phyloP scores from a whole-genome alignment of 257 asterid species.

The Forsythia suspensa region DNA sequence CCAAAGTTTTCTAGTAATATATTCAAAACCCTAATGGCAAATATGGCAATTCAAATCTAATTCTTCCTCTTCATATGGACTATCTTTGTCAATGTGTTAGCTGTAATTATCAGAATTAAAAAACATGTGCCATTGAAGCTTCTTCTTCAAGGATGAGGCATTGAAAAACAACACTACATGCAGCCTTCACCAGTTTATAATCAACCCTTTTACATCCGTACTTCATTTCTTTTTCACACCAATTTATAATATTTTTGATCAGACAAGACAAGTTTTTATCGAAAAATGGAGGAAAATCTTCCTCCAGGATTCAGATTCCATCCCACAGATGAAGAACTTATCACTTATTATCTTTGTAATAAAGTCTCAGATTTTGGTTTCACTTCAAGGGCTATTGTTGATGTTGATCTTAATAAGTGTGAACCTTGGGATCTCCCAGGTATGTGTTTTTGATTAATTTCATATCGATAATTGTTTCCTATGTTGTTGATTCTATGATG shows the following conservation, averaged over 20 bases:
- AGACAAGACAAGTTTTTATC: background rate
- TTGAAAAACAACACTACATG: background rate
- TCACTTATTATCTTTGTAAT: constrained; percentile 58
- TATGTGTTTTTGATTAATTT: constrained; percentile 14
- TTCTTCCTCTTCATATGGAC: constrained; percentile 20
- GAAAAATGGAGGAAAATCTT: constrained; percentile 60
- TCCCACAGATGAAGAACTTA: constrained; percentile 86
- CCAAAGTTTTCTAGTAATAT: background rate
- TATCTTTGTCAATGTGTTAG: constrained; percentile 89
- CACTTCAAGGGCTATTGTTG: constrained; percentile 52
- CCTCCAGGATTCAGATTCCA: constrained; percentile 93
- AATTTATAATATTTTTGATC: background rate
- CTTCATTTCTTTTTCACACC: constrained; percentile 19
- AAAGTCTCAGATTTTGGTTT: constrained; percentile 63
- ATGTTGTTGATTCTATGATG: background rate
- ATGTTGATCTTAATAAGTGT: constrained; percentile 76
- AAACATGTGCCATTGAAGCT: constrained; percentile 45
- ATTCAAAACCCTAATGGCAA: background rate
- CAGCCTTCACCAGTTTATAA: constrained; percentile 36
- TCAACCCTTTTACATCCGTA: constrained; percentile 17
- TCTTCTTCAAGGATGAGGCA: constrained; percentile 45
- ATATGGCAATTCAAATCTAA: constrained; percentile 10
- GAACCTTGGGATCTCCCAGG: constrained; percentile 99
- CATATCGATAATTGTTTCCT: background rate
- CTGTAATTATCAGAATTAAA: constrained; percentile 50